phyloP scores from a whole-genome alignment of 495 filamentous ascomycete genomes.

The Penicillium coprophilum region DNA sequence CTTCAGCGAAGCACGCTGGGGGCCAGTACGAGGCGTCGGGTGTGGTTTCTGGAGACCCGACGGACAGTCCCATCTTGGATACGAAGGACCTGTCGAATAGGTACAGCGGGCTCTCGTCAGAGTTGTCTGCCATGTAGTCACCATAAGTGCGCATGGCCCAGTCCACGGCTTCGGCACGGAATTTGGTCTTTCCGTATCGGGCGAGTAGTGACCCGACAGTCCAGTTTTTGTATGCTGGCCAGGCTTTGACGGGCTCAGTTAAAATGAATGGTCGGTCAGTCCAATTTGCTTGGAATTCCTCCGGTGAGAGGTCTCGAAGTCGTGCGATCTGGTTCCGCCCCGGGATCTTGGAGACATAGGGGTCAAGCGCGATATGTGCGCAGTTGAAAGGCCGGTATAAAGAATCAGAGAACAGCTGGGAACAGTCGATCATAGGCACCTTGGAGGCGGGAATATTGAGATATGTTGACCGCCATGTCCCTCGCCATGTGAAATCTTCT shows the following conservation, averaged over 20 bases:
- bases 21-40: slow-evolving; percentile 69
- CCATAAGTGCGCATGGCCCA: slow-evolving; percentile 81
- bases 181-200: slow-evolving; percentile 63
- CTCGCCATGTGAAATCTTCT: slow-evolving; percentile 68
- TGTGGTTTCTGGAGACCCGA: slow-evolving; percentile 49
- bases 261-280: slow-evolving; percentile 84
- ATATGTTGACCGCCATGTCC: slow-evolving; percentile 83
- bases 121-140: slow-evolving; percentile 78
- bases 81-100: slow-evolving; percentile 87
- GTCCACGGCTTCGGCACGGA: slow-evolving; percentile 91
- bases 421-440: slow-evolving; percentile 59
- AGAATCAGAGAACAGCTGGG: slow-evolving; percentile 83
- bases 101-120: slow-evolving; percentile 89
- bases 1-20: slow-evolving; percentile 85
- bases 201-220: slow-evolving; percentile 60
- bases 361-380: slow-evolving; percentile 66
- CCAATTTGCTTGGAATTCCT: slow-evolving; percentile 75
- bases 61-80: slow-evolving; percentile 75
- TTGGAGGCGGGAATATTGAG: slow-evolving; percentile 58
- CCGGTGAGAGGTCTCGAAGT: slow-evolving; percentile 63
- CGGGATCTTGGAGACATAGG: slow-evolving; percentile 72
- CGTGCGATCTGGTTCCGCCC: slow-evolving; percentile 68
- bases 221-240: slow-evolving; percentile 81
- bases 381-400: slow-evolving; percentile 92
- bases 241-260: slow-evolving; percentile 76